Base-by-base conservation (phyloP, 495 filamentous ascomycete genomes). In the Penicillium turbatum region DNA sequence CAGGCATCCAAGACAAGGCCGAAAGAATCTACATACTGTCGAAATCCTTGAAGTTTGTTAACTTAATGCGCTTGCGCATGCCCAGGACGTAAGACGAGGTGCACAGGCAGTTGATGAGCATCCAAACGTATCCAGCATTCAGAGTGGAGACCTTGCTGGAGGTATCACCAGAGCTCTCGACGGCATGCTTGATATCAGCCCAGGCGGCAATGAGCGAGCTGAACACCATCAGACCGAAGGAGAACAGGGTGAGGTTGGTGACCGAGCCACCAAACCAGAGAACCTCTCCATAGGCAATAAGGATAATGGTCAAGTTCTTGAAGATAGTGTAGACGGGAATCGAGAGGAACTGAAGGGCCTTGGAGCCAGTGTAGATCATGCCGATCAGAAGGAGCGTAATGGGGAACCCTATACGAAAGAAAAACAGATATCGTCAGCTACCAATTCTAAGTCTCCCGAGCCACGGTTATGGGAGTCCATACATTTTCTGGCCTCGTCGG, bases 291-390 rank as follows among this genome's bases (percentile, higher is more conserved):
- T 99, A 99, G 45, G 93, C 93, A 64, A 97, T 97, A 32, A 97
- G 82, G 61, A 99, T 99, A 71, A 93, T 99, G 45, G 93, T 97
- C 77, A 99, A 71, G 71, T 99, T 99, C 81, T 99, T 99, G 82
- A 99, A 99, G 71, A 99, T 99, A 45, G 93, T 99, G 76, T 99
- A 99, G 4, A 99, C 93, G 11, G 93, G 93, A 47, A 99, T 95
- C 15, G 90, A 96, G 53, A 99, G 86, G 75, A 84, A 97, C 71
- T 97, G 92, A 44, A 99, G 85, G 17, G 93, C 92, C 76, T 97
- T 97, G 67, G 89, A 91, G 65, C 88, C 84, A 42, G 93, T 97
- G 78, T 97, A 99, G 73, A 97, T 99, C 92, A 97, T 99, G 61
- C 91, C 91, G 69, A 99, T 95, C 54, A 99, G 85, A 50, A 97